These are phyloP conservation scores for Pyricularia grisea DNA, from an alignment of 2,329 filamentous ascomycete genomes.

Conservation along the genomic window DNA sequence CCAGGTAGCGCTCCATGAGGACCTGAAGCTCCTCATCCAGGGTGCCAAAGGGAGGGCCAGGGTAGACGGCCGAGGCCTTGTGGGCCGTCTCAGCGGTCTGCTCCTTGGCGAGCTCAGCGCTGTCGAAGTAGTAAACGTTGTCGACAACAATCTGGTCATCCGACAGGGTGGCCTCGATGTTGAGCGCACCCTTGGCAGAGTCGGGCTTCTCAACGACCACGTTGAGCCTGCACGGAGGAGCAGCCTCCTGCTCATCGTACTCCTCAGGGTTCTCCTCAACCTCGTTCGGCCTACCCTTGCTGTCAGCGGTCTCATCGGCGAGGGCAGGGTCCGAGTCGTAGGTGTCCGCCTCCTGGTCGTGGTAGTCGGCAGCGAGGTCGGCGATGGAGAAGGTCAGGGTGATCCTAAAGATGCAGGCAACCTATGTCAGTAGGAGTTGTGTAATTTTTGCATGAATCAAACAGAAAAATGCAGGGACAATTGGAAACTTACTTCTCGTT, in stretches of 20 bases:
- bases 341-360: constrained; percentile 30
- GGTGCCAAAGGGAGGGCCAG: constrained; percentile 85
- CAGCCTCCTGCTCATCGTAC: constrained; percentile 39
- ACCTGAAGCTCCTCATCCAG: constrained; percentile 94
- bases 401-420: constrained; percentile 23
- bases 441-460: neutral
- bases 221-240: constrained; percentile 74
- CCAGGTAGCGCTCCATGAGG: constrained; percentile 84
- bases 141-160: constrained; percentile 82
- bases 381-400: constrained; percentile 77
- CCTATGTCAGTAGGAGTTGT: constrained; percentile 8
- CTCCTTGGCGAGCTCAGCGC: constrained; percentile 67
- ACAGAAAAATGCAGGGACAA: neutral
- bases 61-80: constrained; percentile 69
- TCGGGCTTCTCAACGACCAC: constrained; percentile 77
- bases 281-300: constrained; percentile 40
- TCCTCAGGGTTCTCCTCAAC: constrained; percentile 45
- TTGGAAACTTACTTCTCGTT: constrained; percentile 68
- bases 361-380: constrained; percentile 62
- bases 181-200: constrained; percentile 51
- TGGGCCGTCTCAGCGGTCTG: constrained; percentile 69
- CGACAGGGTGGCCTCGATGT: constrained; percentile 78
- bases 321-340: constrained; percentile 46
- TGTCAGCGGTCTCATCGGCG: constrained; percentile 37
- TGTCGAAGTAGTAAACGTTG: constrained; percentile 80